A percentile compares a stretch with the other conserved stretches of the same genome.
Conservation (phyloP, 768 basidiomycete genomes). For the Strobilomyces echinocephalus region DNA sequence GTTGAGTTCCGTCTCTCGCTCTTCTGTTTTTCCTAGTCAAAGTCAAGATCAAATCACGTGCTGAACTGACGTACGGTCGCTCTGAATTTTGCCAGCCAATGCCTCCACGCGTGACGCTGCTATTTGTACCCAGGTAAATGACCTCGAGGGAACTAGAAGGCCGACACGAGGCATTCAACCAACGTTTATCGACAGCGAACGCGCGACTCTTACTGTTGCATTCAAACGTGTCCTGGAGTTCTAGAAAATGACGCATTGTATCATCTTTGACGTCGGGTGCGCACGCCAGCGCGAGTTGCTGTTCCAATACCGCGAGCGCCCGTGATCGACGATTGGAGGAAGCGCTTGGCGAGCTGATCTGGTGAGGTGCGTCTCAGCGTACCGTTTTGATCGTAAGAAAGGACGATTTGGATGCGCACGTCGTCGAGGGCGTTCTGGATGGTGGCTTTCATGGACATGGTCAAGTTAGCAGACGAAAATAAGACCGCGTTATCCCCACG, state of each 20-base stretch:
- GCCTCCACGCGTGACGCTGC: conserved; percentile 49
- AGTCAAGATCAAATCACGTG: neutral
- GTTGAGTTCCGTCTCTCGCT: conserved; percentile 45
- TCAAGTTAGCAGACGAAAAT: neutral
- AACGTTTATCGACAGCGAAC: neutral
- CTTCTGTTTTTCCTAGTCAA: conserved; percentile 27
- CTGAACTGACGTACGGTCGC: conserved; percentile 35
- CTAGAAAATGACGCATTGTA: conserved; percentile 51
- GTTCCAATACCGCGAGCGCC: conserved; percentile 55
- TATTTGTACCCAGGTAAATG: conserved; percentile 57
- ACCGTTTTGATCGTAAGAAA: neutral
- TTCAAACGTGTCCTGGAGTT: conserved; percentile 75
- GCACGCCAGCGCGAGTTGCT: conserved; percentile 48
- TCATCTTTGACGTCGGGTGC: conserved; percentile 39
- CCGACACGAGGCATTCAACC: conserved; percentile 3
- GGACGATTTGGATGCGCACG: conserved; percentile 37
- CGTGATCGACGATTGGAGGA: conserved; percentile 46
- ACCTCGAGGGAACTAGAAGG: conserved; percentile 58
- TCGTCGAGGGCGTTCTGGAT: conserved; percentile 66
- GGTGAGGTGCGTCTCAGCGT: conserved; percentile 14
- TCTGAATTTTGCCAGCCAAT: conserved; percentile 41
- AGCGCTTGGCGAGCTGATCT: conserved; percentile 64
- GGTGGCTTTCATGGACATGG: conserved; percentile 37
- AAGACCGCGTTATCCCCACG: conserved; percentile 27
- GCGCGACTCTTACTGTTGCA: conserved; percentile 60